These are phyloP conservation scores for Tylopilus vinaceipallidus DNA, from an alignment of 768 basidiomycete species.

Conservation along the genomic window DNA sequence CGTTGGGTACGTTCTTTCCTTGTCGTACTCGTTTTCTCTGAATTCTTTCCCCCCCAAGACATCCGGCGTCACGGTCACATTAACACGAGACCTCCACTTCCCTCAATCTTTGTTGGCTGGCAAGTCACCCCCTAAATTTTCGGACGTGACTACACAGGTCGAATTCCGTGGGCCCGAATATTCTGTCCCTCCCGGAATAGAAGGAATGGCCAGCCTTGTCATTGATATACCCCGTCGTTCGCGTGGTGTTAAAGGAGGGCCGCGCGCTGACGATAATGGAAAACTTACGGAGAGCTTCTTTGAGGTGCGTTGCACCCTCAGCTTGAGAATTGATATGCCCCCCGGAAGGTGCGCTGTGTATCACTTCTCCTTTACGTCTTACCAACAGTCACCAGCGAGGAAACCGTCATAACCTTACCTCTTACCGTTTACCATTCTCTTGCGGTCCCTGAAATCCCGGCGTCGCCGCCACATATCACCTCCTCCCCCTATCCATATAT, in stretches of 20 bases:
- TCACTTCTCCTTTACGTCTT: conserved; percentile 5
- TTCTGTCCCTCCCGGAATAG: conserved; percentile 65
- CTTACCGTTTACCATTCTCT: conserved; percentile 62
- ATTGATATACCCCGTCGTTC: conserved; percentile 74
- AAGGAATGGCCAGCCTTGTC: conserved; percentile 77
- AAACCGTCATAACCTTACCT: conserved; percentile 63
- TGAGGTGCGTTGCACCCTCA: conserved; percentile 63
- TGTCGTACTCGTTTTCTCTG: conserved; percentile 2
- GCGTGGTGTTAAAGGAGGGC: conserved; percentile 62
- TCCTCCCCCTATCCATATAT: conserved; percentile 21
- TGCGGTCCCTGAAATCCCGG: conserved; percentile 44
- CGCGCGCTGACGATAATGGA: conserved; percentile 50
- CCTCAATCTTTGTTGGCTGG: conserved; percentile 34
- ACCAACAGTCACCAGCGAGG: conserved; percentile 50
- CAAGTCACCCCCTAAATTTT: conserved; percentile 41
- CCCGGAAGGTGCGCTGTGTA: conserved; percentile 55
- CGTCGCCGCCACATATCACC: conserved; percentile 25
- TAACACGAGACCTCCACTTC: conserved; percentile 61
- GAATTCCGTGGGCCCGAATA: conserved; percentile 77
- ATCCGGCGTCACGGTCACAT: conserved; percentile 56
- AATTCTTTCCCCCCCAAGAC: conserved; percentile 51
- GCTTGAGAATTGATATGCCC: conserved; percentile 61
- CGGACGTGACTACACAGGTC: conserved; percentile 66
- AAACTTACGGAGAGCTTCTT: conserved; percentile 55
- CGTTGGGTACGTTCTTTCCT: conserved; percentile 57